These are phyloP conservation scores for Pythium phragmitis DNA, from an alignment of 352 stramenopile genomes.

Conservation along the genomic window DNA sequence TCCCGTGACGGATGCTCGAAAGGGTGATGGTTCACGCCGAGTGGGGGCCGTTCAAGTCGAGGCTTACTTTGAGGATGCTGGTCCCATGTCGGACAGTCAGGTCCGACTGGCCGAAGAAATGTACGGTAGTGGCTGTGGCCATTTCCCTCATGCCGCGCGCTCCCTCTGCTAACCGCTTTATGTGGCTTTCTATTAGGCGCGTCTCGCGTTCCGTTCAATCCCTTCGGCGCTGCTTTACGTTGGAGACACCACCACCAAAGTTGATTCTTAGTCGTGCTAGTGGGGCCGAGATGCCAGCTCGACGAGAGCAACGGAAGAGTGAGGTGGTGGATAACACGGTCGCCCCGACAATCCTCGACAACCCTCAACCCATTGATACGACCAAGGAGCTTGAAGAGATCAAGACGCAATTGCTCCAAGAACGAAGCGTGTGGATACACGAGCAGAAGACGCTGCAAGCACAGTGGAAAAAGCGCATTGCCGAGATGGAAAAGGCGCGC, in stretches of 20 bases:
- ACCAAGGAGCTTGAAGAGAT: conserved; percentile 28
- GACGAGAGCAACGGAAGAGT: neutral
- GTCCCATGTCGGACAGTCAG: conserved; percentile 21
- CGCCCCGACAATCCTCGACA: neutral
- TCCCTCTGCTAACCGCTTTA: neutral
- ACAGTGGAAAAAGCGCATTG: conserved; percentile 55
- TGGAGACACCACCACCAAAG: neutral
- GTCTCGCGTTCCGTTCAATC: conserved; percentile 2
- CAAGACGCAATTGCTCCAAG: conserved; percentile 34
- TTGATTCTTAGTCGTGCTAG: neutral
- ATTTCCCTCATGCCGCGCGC: neutral
- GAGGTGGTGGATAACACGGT: neutral
- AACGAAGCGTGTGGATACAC: conserved; percentile 43
- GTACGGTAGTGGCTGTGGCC: conserved; percentile 2
- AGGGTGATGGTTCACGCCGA: neutral
- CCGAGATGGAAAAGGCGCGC: conserved; percentile 52
- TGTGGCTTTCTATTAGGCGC: neutral
- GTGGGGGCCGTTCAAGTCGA: conserved; percentile 22
- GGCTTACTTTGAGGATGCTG: conserved; percentile 27
- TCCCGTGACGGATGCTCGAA: conserved; percentile 33
- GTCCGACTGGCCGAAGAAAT: conserved; percentile 22
- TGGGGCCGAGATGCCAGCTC: neutral
- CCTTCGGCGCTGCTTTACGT: neutral
- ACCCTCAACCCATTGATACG: neutral
- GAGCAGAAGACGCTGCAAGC: conserved; percentile 48